These are phyloP conservation scores for Colletotrichum neosansevieriae DNA, from an alignment of 2,329 filamentous ascomycete genomes.

Conservation along the genomic window DNA sequence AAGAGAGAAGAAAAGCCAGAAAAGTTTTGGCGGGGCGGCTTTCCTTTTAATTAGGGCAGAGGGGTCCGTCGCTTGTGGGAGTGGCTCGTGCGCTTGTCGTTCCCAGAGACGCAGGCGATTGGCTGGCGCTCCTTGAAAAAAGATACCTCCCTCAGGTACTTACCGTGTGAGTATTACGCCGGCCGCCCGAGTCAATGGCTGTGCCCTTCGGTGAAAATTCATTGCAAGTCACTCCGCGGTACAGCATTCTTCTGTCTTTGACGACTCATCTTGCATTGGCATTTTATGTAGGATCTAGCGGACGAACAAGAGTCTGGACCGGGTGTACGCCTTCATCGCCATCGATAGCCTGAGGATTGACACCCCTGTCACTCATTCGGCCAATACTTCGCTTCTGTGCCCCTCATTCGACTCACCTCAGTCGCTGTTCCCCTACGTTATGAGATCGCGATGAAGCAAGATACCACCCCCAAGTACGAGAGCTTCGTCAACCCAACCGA, in stretches of 20 bases:
- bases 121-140: conserved; percentile 5
- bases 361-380: conserved; percentile 12
- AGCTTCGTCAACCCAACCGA: conserved; percentile 51
- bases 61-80: conserved; percentile 21
- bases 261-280: conserved; percentile 18
- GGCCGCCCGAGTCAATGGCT: conserved; percentile 7
- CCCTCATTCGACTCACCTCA: conserved; percentile 32
- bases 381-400: conserved; percentile 29
- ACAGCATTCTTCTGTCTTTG: conserved; percentile 4
- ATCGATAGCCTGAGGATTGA: conserved; percentile 20
- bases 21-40: conserved; percentile 36
- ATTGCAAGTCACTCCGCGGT: conserved; percentile 18
- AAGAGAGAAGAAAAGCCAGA: not conserved
- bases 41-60: conserved; percentile 35
- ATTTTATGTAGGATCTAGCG: conserved; percentile 25
- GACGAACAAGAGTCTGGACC: not conserved
- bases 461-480: conserved; percentile 38
- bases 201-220: conserved; percentile 30
- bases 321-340: conserved; percentile 17
- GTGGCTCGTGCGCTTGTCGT: conserved; percentile 32
- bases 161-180: conserved; percentile 31
- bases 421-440: conserved; percentile 32
- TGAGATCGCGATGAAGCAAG: conserved; percentile 38
- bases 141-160: not conserved
- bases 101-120: conserved; percentile 30